Evolutionary conservation across 1,284 basidiomycete genomes (phyloP), one percentile per base, ranked within the genome.

Genomic region (Ustanciosporium gigantosporum): DNA sequence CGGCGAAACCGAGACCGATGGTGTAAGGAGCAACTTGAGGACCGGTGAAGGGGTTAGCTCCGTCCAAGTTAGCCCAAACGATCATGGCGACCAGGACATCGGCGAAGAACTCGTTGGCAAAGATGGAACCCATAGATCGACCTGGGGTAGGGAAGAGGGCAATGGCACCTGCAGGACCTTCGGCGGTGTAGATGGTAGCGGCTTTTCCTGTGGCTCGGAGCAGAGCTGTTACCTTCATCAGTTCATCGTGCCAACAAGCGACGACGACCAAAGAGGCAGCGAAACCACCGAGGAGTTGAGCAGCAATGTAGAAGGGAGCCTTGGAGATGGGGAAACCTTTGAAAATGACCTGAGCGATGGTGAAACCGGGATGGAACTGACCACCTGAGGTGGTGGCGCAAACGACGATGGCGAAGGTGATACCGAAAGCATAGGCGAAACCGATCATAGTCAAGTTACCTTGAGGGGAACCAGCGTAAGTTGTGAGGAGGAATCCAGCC

Each of bases 31-130:
- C 68, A 5, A 50, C 48, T 23, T 52, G 45, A 19, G 68, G 68
- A 16, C 46, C 40, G 24, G 50, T 55, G 56, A 71, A 71, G 3
- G 61, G 58, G 64, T 71, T 71, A 15, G 64, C 40, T 4, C 46
- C 46, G 43, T 71, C 68, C 1, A 71, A 39, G 57, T 70, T 58
- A 41, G 66, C 52, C 68, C 67, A 69, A 21, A 71, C 64, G 31
- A 71, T 53, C 41, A 71, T 50, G 31, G 46, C 66, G 34, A 71
- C 60, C 17, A 68, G 38, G 8, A 70, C 7, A 25, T 58, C 55
- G 35, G 53, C 67, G 40, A 71, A 53, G 48, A 71, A 69, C 36
- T 71, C 68, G 48, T 61, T 71, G 41, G 55, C 46, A 46, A 71
- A 69, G 41, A 68, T 62, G 19, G 46, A 40, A 16, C 67, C 62